Evolutionary conservation across 106 monocot genomes (phyloP).

Genomic region (Dactylorhiza incarnata): DNA sequence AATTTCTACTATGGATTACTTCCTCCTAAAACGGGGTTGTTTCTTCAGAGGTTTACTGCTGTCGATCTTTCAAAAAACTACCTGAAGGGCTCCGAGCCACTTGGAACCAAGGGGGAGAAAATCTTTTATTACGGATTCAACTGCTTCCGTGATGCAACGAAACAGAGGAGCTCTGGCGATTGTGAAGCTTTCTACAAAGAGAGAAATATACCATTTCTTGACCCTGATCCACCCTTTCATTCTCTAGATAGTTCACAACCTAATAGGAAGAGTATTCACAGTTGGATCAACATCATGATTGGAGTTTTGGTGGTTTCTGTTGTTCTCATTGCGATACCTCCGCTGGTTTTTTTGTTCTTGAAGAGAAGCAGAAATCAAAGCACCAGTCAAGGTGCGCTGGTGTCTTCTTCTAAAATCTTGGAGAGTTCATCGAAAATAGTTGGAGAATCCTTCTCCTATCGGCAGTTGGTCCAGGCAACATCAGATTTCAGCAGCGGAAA

Average conservation of each 20-base stretch:
- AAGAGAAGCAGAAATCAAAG: conserved; percentile 9
- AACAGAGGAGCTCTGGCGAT: conserved; percentile 49
- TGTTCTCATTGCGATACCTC: conserved; percentile 14
- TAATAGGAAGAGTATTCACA: conserved; percentile 15
- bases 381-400: not conserved
- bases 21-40: conserved; percentile 7
- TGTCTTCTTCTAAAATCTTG: conserved; percentile 1
- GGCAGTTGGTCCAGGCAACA: conserved; percentile 57
- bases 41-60: conserved; percentile 22
- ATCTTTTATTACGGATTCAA: conserved; percentile 24
- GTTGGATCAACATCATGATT: conserved; percentile 40
- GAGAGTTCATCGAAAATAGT: conserved; percentile 19
- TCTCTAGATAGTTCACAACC: not conserved
- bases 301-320: conserved; percentile 41
- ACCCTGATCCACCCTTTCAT: conserved; percentile 9
- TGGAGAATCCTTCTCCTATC: conserved; percentile 52
- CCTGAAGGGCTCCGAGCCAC: conserved; percentile 34
- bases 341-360: conserved; percentile 21
- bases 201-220: conserved; percentile 23
- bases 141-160: conserved; percentile 37
- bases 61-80: conserved; percentile 64
- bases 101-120: not conserved
- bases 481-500: conserved; percentile 47
- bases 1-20: conserved; percentile 51
- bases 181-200: conserved; percentile 56